Conservation (phyloP, 2,329 filamentous ascomycete genomes). For the Trichoderma guizhouense region DNA sequence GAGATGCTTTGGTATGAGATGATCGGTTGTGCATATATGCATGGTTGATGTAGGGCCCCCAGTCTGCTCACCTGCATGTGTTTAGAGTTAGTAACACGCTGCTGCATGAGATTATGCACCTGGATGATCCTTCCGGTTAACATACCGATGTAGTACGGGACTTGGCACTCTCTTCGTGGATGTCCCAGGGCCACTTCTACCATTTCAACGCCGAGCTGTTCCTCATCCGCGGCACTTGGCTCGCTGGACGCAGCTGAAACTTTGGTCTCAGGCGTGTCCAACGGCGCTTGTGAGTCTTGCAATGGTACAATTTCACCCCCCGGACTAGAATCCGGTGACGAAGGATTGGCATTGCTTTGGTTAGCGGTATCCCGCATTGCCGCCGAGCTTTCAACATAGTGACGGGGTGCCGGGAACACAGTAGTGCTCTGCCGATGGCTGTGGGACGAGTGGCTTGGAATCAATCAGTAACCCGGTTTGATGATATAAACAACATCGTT, state of each 20-base stretch:
- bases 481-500: background rate
- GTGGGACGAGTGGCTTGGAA: slow-evolving; percentile 6
- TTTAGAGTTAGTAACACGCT: background rate
- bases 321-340: background rate
- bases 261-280: background rate
- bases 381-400: slow-evolving; percentile 14
- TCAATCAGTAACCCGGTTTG: background rate
- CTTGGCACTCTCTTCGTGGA: background rate
- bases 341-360: background rate
- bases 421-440: slow-evolving; percentile 10
- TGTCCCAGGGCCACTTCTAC: slow-evolving; percentile 1
- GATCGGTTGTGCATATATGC: slow-evolving; percentile 4
- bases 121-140: background rate
- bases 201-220: slow-evolving; percentile 6
- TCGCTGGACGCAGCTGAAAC: background rate
- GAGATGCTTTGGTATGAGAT: slow-evolving; percentile 8
- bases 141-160: slow-evolving; percentile 11
- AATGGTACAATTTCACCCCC: background rate
- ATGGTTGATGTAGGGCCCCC: slow-evolving; percentile 9
- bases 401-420: slow-evolving; percentile 9
- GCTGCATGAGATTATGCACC: background rate
- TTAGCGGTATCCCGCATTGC: background rate
- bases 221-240: background rate
- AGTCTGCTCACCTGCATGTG: background rate
- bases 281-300: background rate